Base-by-base conservation (phyloP, 805 yeast genomes). In the Metschnikowia lachancei region DNA sequence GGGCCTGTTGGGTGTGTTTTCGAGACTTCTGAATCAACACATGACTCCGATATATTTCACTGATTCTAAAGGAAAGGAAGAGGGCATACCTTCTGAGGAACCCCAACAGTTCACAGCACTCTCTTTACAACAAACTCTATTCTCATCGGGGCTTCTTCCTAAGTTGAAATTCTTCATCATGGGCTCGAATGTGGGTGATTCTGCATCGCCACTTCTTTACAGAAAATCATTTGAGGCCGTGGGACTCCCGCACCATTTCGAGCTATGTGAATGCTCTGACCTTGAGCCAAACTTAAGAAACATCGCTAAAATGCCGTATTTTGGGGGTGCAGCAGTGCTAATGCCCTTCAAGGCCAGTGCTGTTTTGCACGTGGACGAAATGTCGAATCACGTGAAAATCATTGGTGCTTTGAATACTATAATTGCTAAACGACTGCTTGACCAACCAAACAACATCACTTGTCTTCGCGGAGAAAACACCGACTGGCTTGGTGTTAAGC, bases 401-500 rank as follows among this genome's bases (percentile, higher is more conserved):
- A 30, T 30, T 14, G 33, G 33, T 4, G 33, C 33, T 3, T 30
- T 30, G 33, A 30, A 30, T 30, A 30, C 35, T 22, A 43, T 56
- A 2, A 20, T 53, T 16, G 49, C 57, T 4, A 47, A 48, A 14
- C 41, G 57, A 28, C 26, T 39, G 17, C 18, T 22, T 11, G 38
- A 41, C 8, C 42, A 50, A 22, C 56, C 56, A 22, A 32, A 49
- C 34, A 41, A 50, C 24, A 34, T 54, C 5, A 18, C 44, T 10
- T 18, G 42, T 11, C 45, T 45, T 8, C 32, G 49, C n/a, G 60
- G 58, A 7, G 55, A 54, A 29, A 56, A 56, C 43, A 54, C 57
- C 22, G 58, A 54, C 42, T 56, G 60, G 58, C 37, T 52, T 17
- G 58, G 53, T 19, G 43, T 56, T 14, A 39, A 49, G 16, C 22